Evolutionary conservation across 495 filamentous ascomycete species (phyloP).

Genomic region (Bacidia rubella): DNA sequence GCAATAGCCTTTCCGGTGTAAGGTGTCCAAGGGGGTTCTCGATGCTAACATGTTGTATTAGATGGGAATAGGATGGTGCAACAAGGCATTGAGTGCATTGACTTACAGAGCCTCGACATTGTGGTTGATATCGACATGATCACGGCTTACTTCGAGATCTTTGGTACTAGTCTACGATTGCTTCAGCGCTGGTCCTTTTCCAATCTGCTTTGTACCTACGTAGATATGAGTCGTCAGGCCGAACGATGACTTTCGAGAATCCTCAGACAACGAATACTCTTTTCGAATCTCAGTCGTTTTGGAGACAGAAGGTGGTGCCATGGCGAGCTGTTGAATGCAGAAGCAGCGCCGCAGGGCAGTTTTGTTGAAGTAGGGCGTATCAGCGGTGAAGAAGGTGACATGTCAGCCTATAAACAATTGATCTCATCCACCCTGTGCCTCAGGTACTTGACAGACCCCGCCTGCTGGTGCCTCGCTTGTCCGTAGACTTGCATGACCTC

Average conservation of each 20-base stretch:
- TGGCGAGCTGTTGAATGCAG: background rate
- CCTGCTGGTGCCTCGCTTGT: background rate
- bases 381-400: background rate
- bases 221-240: slow-evolving; percentile 13
- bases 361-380: background rate
- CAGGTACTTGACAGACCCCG: background rate
- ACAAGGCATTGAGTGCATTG: background rate
- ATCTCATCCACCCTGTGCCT: background rate
- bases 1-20: slow-evolving; percentile 34
- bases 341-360: background rate
- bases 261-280: slow-evolving; percentile 2
- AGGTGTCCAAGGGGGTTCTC: slow-evolving; percentile 49
- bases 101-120: slow-evolving; percentile 18
- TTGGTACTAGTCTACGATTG: slow-evolving; percentile 6
- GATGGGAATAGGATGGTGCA: background rate
- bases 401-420: background rate
- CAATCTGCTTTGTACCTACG: slow-evolving; percentile 1
- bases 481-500: background rate
- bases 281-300: background rate
- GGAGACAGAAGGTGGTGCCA: background rate
- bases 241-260: slow-evolving; percentile 12
- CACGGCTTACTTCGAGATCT: slow-evolving; percentile 10
- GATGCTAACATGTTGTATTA: slow-evolving; percentile 35
- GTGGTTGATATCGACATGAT: slow-evolving; percentile 16
- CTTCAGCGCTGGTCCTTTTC: background rate